Evolutionary conservation across 2,329 filamentous ascomycete genomes (phyloP).

Genomic region (Ceratocystis eucalypticola): DNA sequence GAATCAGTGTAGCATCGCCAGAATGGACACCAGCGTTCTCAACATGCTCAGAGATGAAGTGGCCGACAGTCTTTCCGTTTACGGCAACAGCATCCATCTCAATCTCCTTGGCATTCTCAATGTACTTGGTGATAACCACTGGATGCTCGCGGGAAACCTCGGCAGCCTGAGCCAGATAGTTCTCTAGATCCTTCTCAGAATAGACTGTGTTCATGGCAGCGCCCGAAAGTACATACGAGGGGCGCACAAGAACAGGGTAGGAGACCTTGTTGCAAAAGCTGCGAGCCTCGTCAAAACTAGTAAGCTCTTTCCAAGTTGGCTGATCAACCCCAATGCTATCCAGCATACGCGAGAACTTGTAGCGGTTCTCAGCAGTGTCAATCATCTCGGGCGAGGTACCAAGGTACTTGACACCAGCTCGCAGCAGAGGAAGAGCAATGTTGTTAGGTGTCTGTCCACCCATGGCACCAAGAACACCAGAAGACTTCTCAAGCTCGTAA

Average conservation of each 20-base stretch:
- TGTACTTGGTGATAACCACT: conserved; percentile 98
- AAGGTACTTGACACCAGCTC: conserved; percentile 79
- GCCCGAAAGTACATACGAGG: conserved; percentile 91
- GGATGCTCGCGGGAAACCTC: conserved; percentile 92
- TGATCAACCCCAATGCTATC: conserved; percentile 92
- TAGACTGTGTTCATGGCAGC: conserved; percentile 99
- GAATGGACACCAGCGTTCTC: conserved; percentile 98
- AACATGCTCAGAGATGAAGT: conserved; percentile 97
- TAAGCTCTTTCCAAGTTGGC: conserved; percentile 94
- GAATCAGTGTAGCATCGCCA: conserved; percentile 87
- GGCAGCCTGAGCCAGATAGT: conserved; percentile 76
- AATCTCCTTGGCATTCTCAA: conserved; percentile 98
- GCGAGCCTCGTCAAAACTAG: conserved; percentile 80
- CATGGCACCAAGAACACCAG: conserved; percentile 85
- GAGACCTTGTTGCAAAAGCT: conserved; percentile 76
- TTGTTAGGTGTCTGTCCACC: conserved; percentile 97
- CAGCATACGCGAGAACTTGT: conserved; percentile 97
- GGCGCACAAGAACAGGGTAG: conserved; percentile 88
- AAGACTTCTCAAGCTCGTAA: conserved; percentile 72
- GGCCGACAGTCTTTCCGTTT: conserved; percentile 77
- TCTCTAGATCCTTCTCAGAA: conserved; percentile 80
- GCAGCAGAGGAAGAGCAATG: conserved; percentile 79
- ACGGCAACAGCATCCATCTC: conserved; percentile 97
- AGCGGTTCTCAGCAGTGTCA: conserved; percentile 89
- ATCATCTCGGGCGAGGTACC: conserved; percentile 99